These are phyloP conservation scores for Cenchrus purpureus DNA, from an alignment of 176 grass and related monocot species.

Conservation along the genomic window DNA sequence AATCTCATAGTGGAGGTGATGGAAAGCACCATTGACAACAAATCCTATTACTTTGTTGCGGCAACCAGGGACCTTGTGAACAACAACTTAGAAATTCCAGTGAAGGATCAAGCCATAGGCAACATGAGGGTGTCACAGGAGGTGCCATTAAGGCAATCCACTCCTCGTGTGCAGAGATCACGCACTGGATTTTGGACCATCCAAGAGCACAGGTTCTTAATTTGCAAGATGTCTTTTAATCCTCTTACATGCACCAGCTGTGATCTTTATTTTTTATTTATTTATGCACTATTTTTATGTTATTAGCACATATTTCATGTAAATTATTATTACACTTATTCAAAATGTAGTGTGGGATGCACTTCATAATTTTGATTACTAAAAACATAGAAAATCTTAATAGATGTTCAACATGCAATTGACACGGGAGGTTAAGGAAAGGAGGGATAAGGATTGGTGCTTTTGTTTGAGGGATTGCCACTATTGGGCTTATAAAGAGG, in stretches of 20 bases:
- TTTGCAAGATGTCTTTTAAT: neutral
- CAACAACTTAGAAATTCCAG: neutral
- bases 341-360: neutral
- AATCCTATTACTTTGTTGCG: neutral
- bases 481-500: too few relatives aligned
- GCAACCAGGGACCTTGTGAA: neutral
- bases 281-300: neutral
- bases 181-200: neutral
- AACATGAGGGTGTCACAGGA: neutral
- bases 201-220: constrained; percentile 17
- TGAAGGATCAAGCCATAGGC: neutral
- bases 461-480: too few relatives aligned
- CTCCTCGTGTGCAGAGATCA: neutral
- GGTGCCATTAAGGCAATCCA: neutral
- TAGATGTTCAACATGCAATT: too few relatives aligned
- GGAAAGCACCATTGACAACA: too few relatives aligned
- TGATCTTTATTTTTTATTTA: neutral
- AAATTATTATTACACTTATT: neutral
- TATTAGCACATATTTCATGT: neutral
- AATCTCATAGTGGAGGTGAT: neutral
- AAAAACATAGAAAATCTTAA: too few relatives aligned
- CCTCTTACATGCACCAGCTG: too few relatives aligned
- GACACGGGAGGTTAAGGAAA: too few relatives aligned
- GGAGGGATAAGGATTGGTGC: too few relatives aligned
- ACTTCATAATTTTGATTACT: too few relatives aligned